Conservation (phyloP, 805 yeast species). For the Candida hungchunana region DNA sequence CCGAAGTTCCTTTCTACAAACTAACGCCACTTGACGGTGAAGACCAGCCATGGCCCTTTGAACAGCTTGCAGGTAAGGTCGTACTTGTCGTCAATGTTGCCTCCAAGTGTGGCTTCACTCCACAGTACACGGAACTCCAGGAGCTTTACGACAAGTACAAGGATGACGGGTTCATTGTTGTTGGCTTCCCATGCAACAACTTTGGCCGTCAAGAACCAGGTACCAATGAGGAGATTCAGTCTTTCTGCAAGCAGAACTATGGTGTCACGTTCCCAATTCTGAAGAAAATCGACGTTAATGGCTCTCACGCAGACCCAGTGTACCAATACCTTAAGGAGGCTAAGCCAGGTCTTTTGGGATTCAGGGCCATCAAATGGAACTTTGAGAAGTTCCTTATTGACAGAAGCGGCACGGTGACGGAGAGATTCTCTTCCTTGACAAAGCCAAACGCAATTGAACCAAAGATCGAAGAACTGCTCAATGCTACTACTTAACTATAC, state of each 20-base stretch:
- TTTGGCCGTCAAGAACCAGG: constrained; percentile 82
- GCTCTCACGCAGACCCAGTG: constrained; percentile 76
- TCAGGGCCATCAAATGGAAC: constrained; percentile 73
- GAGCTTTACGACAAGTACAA: constrained; percentile 60
- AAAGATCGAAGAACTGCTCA: constrained; percentile 54
- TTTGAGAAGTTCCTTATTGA: constrained; percentile 69
- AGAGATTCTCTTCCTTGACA: constrained; percentile 62
- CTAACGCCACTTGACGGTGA: constrained; percentile 56
- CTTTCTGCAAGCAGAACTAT: constrained; percentile 75
- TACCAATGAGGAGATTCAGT: constrained; percentile 60
- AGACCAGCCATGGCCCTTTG: constrained; percentile 58
- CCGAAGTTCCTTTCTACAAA: constrained; percentile 54
- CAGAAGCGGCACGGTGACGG: constrained; percentile 56
- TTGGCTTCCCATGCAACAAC: constrained; percentile 92
- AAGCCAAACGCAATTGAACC: constrained; percentile 59
- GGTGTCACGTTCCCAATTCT: constrained; percentile 91
- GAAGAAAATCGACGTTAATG: constrained; percentile 87
- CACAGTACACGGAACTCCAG: constrained; percentile 75
- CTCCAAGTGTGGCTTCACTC: constrained; percentile 79
- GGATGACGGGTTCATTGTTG: constrained; percentile 58
- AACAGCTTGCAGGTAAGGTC: constrained; percentile 68
- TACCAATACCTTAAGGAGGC: constrained; percentile 69
- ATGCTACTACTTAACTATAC: too few species aligned
- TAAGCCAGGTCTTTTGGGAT: constrained; percentile 55
- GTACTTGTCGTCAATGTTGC: constrained; percentile 86